Evolutionary conservation across 176 grass and related monocot species (phyloP).

Genomic region (Stipa capillata): DNA sequence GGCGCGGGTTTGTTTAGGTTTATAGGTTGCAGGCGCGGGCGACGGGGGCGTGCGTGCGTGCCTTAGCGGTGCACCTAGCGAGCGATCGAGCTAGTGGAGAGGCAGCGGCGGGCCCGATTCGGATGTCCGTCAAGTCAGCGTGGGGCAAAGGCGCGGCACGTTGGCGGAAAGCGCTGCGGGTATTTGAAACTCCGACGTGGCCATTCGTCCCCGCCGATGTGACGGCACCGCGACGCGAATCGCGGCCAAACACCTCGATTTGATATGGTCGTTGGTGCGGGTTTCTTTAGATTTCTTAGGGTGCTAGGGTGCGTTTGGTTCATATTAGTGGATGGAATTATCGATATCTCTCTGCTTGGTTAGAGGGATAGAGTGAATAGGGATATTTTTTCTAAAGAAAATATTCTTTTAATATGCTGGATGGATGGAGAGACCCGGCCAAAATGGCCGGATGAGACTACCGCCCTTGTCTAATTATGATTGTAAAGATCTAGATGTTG

Average conservation of each 20-base stretch:
- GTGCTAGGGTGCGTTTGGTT: too few species aligned
- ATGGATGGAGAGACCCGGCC: too few species aligned
- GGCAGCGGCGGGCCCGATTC: not conserved
- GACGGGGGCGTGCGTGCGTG: not conserved
- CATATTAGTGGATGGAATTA: too few species aligned
- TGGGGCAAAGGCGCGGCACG: conserved; percentile 24
- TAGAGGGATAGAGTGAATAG: too few species aligned
- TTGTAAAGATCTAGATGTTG: too few species aligned
- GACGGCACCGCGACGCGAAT: too few species aligned
- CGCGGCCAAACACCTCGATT: not conserved
- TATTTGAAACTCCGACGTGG: conserved; percentile 44
- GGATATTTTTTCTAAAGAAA: too few species aligned
- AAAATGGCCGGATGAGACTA: too few species aligned
- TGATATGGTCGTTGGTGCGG: not conserved
- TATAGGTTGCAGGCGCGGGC: conserved; percentile 11
- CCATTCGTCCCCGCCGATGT: conserved; percentile 10
- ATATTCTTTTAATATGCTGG: too few species aligned
- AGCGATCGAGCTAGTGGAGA: not conserved
- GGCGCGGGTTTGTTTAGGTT: not conserved
- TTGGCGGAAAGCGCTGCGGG: not conserved
- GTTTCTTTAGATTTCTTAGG: not conserved
- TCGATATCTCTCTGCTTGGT: too few species aligned
- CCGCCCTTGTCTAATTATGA: too few species aligned
- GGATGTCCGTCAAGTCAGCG: conserved; percentile 5
- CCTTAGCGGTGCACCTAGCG: not conserved